Conservation (phyloP, 2,329 filamentous ascomycete species). For the Fusarium sp. region DNA sequence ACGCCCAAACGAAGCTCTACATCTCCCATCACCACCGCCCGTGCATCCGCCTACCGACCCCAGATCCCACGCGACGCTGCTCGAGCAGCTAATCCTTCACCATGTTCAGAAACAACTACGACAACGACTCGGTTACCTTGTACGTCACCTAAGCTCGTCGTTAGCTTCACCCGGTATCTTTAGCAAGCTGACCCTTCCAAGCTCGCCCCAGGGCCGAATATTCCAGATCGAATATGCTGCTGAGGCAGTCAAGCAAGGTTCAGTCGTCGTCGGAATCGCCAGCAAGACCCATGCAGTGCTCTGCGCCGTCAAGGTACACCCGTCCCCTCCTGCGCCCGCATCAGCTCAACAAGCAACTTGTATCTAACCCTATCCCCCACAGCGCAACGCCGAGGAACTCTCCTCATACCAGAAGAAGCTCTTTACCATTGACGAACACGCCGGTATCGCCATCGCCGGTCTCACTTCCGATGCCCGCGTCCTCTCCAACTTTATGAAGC, state of each 20-base stretch:
- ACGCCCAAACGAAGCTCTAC: conserved; percentile 31
- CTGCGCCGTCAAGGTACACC: conserved; percentile 87
- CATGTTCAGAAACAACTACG: conserved; percentile 99
- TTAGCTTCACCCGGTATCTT: conserved; percentile 28
- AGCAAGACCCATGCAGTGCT: conserved; percentile 98
- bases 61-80: conserved; percentile 31
- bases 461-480: conserved; percentile 97
- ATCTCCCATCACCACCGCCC: conserved; percentile 25
- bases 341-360: conserved; percentile 2
- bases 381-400: conserved; percentile 99
- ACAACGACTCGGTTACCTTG: conserved; percentile 99
- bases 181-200: conserved; percentile 52
- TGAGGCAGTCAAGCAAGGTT: conserved; percentile 99
- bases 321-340: conserved; percentile 11
- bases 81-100: conserved; percentile 37
- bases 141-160: conserved; percentile 58
- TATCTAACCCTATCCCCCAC: conserved; percentile 23
- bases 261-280: conserved; percentile 93
- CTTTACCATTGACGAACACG: conserved; percentile 94
- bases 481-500: conserved; percentile 99
- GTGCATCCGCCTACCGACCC: conserved; percentile 14
- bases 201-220: conserved; percentile 98
- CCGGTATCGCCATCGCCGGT: conserved; percentile 93
- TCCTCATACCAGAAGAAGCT: conserved; percentile 99
- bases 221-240: conserved; percentile 99